Evolutionary conservation across 768 basidiomycete genomes (phyloP).

Genomic region (Hemileccinum rubropunctum): DNA sequence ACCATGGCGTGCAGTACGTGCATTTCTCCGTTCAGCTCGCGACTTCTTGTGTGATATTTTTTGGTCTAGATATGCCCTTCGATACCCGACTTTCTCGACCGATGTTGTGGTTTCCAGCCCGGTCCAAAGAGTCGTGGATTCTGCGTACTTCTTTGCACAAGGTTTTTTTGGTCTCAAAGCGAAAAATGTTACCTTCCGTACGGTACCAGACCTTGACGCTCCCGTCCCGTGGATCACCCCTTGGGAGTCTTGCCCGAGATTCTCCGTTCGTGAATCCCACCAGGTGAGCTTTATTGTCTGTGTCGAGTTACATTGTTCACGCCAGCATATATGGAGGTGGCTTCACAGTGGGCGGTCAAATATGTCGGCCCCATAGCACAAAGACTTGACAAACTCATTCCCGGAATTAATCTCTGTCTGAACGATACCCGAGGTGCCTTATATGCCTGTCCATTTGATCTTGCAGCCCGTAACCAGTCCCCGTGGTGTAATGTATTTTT

Average conservation of each 20-base stretch:
- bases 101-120: constrained; percentile 14
- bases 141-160: constrained; percentile 39
- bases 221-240: constrained; percentile 43
- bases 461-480: constrained; percentile 35
- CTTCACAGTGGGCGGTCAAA: constrained; percentile 30
- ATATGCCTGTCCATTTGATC: constrained; percentile 42
- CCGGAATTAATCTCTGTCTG: constrained; percentile 32
- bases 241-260: constrained; percentile 36
- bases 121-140: constrained; percentile 34
- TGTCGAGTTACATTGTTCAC: background rate
- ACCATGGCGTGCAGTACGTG: constrained; percentile 38
- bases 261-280: constrained; percentile 1
- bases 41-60: background rate
- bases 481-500: constrained; percentile 42
- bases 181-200: constrained; percentile 28
- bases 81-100: constrained; percentile 21
- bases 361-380: constrained; percentile 37
- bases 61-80: constrained; percentile 20
- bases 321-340: constrained; percentile 7
- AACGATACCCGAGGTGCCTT: constrained; percentile 39
- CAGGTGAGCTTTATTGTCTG: constrained; percentile 1
- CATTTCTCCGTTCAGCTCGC: background rate
- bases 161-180: constrained; percentile 37
- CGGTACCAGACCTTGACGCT: constrained; percentile 32
- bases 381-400: constrained; percentile 34